A percentile compares a stretch with the other conserved stretches of the same genome.
Conservation (phyloP, 345 rosid genomes). For the Combretum micranthum region DNA sequence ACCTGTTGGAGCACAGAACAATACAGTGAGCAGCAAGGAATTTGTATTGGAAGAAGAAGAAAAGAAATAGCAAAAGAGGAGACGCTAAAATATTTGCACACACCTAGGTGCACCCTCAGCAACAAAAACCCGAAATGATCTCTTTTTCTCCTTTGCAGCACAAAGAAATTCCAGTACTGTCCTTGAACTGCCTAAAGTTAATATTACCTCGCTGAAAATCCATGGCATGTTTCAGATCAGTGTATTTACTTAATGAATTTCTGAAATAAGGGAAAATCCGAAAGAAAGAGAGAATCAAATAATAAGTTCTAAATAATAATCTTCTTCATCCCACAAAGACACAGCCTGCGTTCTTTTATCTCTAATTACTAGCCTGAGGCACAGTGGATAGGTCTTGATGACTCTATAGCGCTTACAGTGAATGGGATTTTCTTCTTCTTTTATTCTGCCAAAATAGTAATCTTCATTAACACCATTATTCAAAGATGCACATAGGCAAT, state of each 20-base stretch:
- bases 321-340: no score
- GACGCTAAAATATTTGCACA: slow-evolving; percentile 8
- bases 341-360: no score
- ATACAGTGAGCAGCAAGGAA: slow-evolving; percentile 3
- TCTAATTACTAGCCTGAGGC: no score
- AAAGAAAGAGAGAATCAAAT: not conserved
- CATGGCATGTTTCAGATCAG: slow-evolving; percentile 9
- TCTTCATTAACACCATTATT: no score
- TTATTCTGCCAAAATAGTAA: no score
- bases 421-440: no score
- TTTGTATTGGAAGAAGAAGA: slow-evolving; percentile 1
- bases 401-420: no score
- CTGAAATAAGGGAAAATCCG: not conserved
- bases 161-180: slow-evolving; percentile 91
- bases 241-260: not conserved
- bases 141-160: slow-evolving; percentile 95
- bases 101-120: slow-evolving; percentile 99
- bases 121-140: slow-evolving; percentile 92
- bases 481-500: no score
- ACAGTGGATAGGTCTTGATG: no score
- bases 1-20: slow-evolving; percentile 35
- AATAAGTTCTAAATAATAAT: no score
- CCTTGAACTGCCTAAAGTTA: slow-evolving; percentile 94
- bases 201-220: slow-evolving; percentile 86
- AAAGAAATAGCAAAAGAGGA: slow-evolving; percentile 4